Percentiles rank a stretch among this genome's conserved stretches.
These are phyloP conservation scores for Aspergillus tanneri DNA, from an alignment of 2,329 filamentous ascomycete species.

Conservation along the genomic window DNA sequence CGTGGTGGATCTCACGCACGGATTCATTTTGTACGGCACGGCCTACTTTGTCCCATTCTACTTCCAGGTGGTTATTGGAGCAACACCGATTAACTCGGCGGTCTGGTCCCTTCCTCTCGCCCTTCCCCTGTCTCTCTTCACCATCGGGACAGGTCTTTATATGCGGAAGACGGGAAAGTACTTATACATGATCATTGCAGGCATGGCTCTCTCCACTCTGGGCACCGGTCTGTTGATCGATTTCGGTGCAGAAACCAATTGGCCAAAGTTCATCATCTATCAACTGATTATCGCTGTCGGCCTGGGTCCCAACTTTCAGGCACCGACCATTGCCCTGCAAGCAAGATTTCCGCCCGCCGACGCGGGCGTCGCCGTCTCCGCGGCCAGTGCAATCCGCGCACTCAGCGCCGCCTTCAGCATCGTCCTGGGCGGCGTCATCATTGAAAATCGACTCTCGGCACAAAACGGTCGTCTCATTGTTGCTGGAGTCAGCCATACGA, in stretches of 20 bases:
- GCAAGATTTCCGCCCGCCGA: background rate
- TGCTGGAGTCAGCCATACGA: conserved; percentile 3
- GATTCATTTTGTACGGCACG: conserved; percentile 2
- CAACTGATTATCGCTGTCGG: conserved; percentile 3
- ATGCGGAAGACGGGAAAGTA: conserved; percentile 4
- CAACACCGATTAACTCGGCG: background rate
- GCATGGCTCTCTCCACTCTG: conserved; percentile 2
- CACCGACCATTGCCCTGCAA: conserved; percentile 2
- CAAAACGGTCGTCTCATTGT: conserved; percentile 3
- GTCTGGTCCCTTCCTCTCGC: conserved; percentile 1
- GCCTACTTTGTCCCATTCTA: conserved; percentile 5
- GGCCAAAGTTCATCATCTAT: conserved; percentile 4
- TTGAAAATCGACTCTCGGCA: conserved; percentile 1
- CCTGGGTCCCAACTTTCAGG: conserved; percentile 2
- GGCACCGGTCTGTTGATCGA: conserved; percentile 2
- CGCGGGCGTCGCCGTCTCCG: conserved; percentile 1
- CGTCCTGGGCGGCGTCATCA: conserved; percentile 7
- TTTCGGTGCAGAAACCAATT: background rate
- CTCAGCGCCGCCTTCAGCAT: conserved; percentile 3
- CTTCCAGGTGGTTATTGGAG: conserved; percentile 1
- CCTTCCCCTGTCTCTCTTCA: background rate
- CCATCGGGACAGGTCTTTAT: conserved; percentile 3
- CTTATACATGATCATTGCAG: conserved; percentile 2
- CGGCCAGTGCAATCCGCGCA: background rate
- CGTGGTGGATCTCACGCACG: conserved; percentile 4